Evolutionary conservation across 192 early-diverging fungal genomes (phyloP), one percentile per base, ranked within the genome.

Genomic region (Geranomyces michiganensis): DNA sequence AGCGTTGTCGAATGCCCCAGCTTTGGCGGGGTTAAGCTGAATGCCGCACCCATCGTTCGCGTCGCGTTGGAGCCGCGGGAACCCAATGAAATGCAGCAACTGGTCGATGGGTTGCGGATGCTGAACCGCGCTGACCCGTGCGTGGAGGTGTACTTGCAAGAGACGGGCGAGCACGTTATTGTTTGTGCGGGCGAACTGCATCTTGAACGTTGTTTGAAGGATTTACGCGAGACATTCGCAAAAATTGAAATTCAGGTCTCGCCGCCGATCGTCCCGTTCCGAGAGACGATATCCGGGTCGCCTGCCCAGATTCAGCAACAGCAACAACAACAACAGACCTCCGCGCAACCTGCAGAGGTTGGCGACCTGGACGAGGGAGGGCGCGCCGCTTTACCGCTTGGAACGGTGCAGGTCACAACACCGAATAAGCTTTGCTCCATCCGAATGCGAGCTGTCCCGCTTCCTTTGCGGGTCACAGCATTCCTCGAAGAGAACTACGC

Each of bases 101-200:
- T 99, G 17, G 86, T 88, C 15, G 85, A 89, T 26, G 97, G 97
- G 15, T 79, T 99, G 21, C 91, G 87, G 55, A 79, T 98, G 26
- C 79, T 99, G 19, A 97, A 98, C 71, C 94, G 93, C 69, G 91
- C 96, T 4, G 97, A 99, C 70, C 94, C 96, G 3, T 90, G 93
- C 61, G 96, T 98, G 2, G 90, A 98, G 72, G 91, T 99, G 7
- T 72, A 91, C 64, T 77, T 92, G 24, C 94, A 98, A 72, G 92
- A 95, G 48, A 96, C 95, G 0, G 97, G 97, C 12, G 97, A 99
- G 80, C 93, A 94, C 63, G 93, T 99, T 10, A 95, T 99, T 68
- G 81, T 97, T 36, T 93, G 95, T 9, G 94, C 97, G 12, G 97
- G 97, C 36, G 97, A 98, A 81, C 82, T 99, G 31, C 97, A 99